These are phyloP conservation scores for Lasiodiplodia sp. DNA, from an alignment of 2,329 filamentous ascomycete species.

Conservation along the genomic window DNA sequence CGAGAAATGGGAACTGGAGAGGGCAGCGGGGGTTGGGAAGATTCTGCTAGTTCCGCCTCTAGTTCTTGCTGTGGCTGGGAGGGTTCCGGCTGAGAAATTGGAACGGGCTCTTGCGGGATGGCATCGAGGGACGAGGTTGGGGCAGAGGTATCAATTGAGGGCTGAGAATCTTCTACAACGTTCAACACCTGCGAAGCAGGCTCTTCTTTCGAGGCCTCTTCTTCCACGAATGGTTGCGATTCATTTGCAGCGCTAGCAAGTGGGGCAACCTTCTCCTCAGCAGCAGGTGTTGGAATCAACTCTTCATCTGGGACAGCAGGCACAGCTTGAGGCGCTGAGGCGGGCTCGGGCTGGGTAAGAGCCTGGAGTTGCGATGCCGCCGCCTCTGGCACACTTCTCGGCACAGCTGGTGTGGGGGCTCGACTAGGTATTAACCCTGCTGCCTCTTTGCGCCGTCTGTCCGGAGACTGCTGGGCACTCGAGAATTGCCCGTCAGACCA, in stretches of 20 bases:
- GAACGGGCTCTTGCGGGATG: not conserved
- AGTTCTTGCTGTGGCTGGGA: not conserved
- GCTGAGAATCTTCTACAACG: slow-evolving; percentile 24
- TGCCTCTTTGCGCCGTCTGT: slow-evolving; percentile 10
- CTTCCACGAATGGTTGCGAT: not conserved
- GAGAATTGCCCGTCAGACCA: slow-evolving; percentile 22
- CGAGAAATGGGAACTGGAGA: slow-evolving; percentile 77
- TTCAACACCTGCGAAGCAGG: not conserved
- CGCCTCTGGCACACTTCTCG: slow-evolving; percentile 5
- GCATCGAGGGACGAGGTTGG: slow-evolving; percentile 5
- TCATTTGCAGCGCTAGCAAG: not conserved
- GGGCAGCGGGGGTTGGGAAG: slow-evolving; percentile 42
- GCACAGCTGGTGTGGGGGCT: not conserved
- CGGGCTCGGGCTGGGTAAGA: not conserved
- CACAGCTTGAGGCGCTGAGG: not conserved
- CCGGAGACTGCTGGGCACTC: slow-evolving; percentile 17
- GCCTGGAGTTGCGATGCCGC: not conserved
- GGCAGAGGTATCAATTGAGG: slow-evolving; percentile 13
- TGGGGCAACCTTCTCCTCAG: slow-evolving; percentile 6
- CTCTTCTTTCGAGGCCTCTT: not conserved
- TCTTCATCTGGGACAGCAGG: not conserved
- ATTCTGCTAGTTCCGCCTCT: not conserved
- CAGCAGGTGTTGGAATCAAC: not conserved
- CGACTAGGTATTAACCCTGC: not conserved
- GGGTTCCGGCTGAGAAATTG: not conserved